A percentile compares a stretch with the other conserved stretches of the same genome.
Conservation (phyloP, 768 basidiomycete genomes). For the Hygrocybe punicea region DNA sequence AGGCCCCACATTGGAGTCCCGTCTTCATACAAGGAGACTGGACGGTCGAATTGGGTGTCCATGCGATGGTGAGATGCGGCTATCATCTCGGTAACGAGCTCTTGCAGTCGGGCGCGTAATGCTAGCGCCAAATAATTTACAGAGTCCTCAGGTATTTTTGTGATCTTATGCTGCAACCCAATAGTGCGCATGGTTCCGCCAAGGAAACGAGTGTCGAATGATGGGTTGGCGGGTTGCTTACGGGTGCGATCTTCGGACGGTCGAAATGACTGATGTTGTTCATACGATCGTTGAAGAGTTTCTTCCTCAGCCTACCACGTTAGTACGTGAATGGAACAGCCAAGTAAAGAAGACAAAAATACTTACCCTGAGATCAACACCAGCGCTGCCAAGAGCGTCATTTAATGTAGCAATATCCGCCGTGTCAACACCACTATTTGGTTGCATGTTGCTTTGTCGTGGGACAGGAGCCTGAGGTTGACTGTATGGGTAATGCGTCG, state of each 20-base stretch:
- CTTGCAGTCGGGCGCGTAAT: constrained; percentile 69
- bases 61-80: constrained; percentile 64
- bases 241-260: constrained; percentile 73
- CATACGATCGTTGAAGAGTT: constrained; percentile 62
- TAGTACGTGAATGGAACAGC: constrained; percentile 1
- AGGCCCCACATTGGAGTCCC: constrained; percentile 81
- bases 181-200: constrained; percentile 66
- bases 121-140: constrained; percentile 78
- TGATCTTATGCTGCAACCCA: constrained; percentile 65
- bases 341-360: constrained; percentile 6
- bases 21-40: constrained; percentile 63
- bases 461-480: constrained; percentile 17
- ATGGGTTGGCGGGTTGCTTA: constrained; percentile 67
- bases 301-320: constrained; percentile 77
- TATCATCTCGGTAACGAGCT: constrained; percentile 65
- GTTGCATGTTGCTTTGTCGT: constrained; percentile 17
- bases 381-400: constrained; percentile 82
- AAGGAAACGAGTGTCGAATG: constrained; percentile 65
- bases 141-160: constrained; percentile 62
- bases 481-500: constrained; percentile 42
- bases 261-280: constrained; percentile 60
- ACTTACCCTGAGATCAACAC: constrained; percentile 76
- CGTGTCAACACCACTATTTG: constrained; percentile 50
- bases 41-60: constrained; percentile 65
- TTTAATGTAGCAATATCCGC: constrained; percentile 76